A percentile compares a stretch with the other conserved stretches of the same genome.
phyloP scores from a whole-genome alignment of 2,329 filamentous ascomycete genomes.

The Botryosphaeria dothidea region DNA sequence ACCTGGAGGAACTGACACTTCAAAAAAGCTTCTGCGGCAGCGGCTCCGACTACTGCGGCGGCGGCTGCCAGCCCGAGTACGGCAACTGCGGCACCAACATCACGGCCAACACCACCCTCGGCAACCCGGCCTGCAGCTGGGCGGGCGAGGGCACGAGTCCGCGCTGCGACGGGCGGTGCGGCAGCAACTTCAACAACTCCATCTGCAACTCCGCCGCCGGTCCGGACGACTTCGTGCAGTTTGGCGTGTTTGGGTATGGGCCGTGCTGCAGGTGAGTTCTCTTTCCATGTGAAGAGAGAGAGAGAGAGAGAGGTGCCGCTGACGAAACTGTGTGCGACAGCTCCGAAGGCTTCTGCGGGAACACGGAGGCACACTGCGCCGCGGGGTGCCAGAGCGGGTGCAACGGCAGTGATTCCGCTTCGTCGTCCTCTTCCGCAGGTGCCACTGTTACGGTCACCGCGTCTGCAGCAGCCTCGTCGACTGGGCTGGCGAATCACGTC shows the following conservation, averaged over 20 bases:
- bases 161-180: conserved; percentile 18
- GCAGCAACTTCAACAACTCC: neutral
- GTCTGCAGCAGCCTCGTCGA: neutral
- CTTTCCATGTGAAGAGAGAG: neutral
- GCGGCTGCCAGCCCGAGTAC: conserved; percentile 7
- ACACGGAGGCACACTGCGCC: neutral
- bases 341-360: conserved; percentile 7
- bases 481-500: neutral
- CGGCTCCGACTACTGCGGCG: neutral
- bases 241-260: conserved; percentile 14
- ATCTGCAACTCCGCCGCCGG: conserved; percentile 3
- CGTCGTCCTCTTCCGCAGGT: neutral
- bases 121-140: conserved; percentile 15
- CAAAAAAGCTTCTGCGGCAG: conserved; percentile 6
- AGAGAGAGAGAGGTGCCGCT: neutral
- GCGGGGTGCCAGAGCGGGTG: conserved; percentile 15
- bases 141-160: conserved; percentile 7
- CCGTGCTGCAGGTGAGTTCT: conserved; percentile 13
- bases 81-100: neutral
- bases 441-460: conserved; percentile 10
- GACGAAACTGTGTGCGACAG: neutral
- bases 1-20: neutral
- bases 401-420: neutral
- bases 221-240: conserved; percentile 1
- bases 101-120: conserved; percentile 2